These are phyloP conservation scores for Coriaria nepalensis DNA, from an alignment of 306 rosid genomes.

Conservation along the genomic window DNA sequence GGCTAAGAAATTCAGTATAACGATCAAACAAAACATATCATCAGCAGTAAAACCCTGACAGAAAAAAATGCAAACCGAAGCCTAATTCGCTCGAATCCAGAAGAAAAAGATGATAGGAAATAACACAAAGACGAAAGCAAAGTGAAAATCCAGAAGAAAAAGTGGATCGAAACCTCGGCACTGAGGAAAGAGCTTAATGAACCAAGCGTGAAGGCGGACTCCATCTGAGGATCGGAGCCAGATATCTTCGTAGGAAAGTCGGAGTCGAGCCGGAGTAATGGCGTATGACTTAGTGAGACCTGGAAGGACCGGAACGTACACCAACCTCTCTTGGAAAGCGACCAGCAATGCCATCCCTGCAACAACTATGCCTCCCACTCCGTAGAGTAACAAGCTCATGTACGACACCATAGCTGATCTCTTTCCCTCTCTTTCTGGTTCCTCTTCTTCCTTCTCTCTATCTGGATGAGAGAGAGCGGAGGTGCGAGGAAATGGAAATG, in stretches of 20 bases:
- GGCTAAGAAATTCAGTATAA: too few relatives aligned
- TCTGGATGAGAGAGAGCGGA: background rate
- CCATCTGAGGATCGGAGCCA: slow-evolving; percentile 93
- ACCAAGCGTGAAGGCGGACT: slow-evolving; percentile 92
- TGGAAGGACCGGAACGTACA: slow-evolving; percentile 86
- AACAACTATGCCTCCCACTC: slow-evolving; percentile 75
- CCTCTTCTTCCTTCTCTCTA: background rate
- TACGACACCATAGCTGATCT: slow-evolving; percentile 56
- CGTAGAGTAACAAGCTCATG: slow-evolving; percentile 49
- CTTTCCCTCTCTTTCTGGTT: background rate
- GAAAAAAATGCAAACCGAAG: background rate
- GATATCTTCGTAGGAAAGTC: slow-evolving; percentile 68
- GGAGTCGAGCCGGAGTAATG: slow-evolving; percentile 67
- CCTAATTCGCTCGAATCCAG: slow-evolving; percentile 1
- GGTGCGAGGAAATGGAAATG: background rate
- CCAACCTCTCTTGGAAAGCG: slow-evolving; percentile 80
- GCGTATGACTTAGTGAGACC: slow-evolving; percentile 81
- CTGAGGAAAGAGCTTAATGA: slow-evolving; percentile 88
- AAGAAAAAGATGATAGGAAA: background rate
- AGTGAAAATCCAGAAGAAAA: background rate
- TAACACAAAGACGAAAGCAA: background rate
- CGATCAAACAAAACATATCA: too few relatives aligned
- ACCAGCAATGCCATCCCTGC: slow-evolving; percentile 92
- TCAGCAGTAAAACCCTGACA: too few relatives aligned
- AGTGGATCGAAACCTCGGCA: slow-evolving; percentile 49